These are phyloP conservation scores for Colletotrichum lentis DNA, from an alignment of 2,329 filamentous ascomycete genomes.

Conservation along the genomic window DNA sequence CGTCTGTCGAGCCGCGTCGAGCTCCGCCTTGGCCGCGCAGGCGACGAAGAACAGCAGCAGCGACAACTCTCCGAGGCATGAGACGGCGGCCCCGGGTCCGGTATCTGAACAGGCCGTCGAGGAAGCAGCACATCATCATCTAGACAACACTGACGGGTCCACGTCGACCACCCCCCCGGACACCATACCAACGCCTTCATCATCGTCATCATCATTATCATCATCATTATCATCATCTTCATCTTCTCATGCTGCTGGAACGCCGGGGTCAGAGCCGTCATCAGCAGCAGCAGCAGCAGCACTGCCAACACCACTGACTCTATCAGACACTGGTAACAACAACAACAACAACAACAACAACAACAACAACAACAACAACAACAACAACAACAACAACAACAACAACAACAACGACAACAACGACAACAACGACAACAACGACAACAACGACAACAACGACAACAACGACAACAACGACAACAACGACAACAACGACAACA, in stretches of 20 bases:
- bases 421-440: no score
- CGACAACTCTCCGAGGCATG: neutral
- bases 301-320: neutral
- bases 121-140: no score
- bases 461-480: neutral
- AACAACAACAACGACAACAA: neutral
- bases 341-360: neutral
- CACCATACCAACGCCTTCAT: neutral
- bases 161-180: neutral
- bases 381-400: neutral
- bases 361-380: neutral
- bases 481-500: neutral
- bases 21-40: slow-evolving; percentile 1
- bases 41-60: neutral
- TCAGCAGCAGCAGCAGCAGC: neutral
- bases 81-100: neutral
- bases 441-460: neutral
- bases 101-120: no score
- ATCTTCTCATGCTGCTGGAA: no score
- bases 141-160: neutral
- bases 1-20: neutral
- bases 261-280: neutral
- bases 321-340: neutral
- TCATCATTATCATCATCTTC: no score
- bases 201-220: no score